A percentile compares a stretch with the other conserved stretches of the same genome.
Conservation (phyloP, 768 basidiomycete species). For the Lentinus tigrinus region DNA sequence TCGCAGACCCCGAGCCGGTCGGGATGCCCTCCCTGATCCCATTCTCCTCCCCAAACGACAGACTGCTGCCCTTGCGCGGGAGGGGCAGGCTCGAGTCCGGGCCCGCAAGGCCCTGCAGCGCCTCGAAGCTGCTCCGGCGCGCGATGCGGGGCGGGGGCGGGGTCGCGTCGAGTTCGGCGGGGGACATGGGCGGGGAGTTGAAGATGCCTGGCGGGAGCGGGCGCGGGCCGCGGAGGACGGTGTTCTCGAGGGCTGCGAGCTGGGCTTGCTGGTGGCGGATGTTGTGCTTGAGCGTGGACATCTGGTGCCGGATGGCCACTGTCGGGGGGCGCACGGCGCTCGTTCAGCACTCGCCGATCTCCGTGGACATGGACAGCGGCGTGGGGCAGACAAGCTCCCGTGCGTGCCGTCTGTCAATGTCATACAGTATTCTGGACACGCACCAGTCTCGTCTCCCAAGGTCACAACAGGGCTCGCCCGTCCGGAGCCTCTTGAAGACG, state of each 20-base stretch:
- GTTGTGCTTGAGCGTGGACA: slow-evolving; percentile 78
- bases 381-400: not conserved
- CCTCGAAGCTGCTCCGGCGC: slow-evolving; percentile 71
- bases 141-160: slow-evolving; percentile 39
- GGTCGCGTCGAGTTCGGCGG: slow-evolving; percentile 27
- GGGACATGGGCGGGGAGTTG: slow-evolving; percentile 38
- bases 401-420: not conserved
- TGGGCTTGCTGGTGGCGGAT: slow-evolving; percentile 86
- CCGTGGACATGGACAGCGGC: not conserved
- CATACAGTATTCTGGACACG: slow-evolving; percentile 29
- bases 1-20: slow-evolving; percentile 39
- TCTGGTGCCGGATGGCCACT: slow-evolving; percentile 78
- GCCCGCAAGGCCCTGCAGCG: slow-evolving; percentile 68
- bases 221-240: slow-evolving; percentile 65
- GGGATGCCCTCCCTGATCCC: slow-evolving; percentile 78
- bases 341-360: not conserved
- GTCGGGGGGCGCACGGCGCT: not conserved
- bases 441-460: slow-evolving; percentile 64
- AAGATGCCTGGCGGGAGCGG: slow-evolving; percentile 46
- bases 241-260: slow-evolving; percentile 65
- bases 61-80: slow-evolving; percentile 52
- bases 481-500: slow-evolving; percentile 48
- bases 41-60: slow-evolving; percentile 40
- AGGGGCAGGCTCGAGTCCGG: slow-evolving; percentile 75
- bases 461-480: slow-evolving; percentile 56